Base-by-base conservation (phyloP, 139 green algal genomes). In the Closterium sp. region DNA sequence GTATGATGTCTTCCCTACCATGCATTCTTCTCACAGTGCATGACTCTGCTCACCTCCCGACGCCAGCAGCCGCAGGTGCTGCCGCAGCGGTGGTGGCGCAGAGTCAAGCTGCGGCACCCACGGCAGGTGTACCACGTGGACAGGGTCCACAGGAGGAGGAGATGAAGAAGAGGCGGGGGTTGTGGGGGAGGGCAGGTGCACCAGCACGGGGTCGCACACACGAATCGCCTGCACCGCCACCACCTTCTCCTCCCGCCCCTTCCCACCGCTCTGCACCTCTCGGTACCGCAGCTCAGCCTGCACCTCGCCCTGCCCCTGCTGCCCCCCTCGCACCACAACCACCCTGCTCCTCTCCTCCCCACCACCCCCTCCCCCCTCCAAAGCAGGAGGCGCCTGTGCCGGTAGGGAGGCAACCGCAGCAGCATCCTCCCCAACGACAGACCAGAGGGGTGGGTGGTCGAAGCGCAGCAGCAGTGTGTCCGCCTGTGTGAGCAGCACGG, bases 401-500 rank as follows among this genome's bases (percentile, higher is more conserved):
- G 19, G 85, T 4, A 88, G 19, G 19, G 38, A 50, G 38, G 38
- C 38, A 50, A 9, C 0, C 38, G 7, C 38, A 88, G 29, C 29
- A 31, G 90, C 62, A 13, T 24, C 11, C 62, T n/a, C n/a, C n/a
- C n/a, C n/a, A n/a, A 79, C 17, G 2, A 79, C 62, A 0, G 62
- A 27, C 62, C 62, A 79, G 17, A 79, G 62, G 0, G 62, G 62
- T 24, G 62, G 62, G 62, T 79, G 62, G 62, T 79, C 62, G 1
- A 79, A 79, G 62, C 62, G 62, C 62, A 79, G 62, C 1, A 79
- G 62, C 17, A 79, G 62, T 3, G 62, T 93, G 62, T 32, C 84
- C 1, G 89, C 91, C 91, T 91, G 5, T 17, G 91, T 93, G 10
- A 94, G 30, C 29, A 94, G 30, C 30, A 94, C 29, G 6, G 91